A percentile compares a stretch with the other conserved stretches of the same genome.
Conservation (phyloP, 2,329 filamentous ascomycete species). For the Neobulgaria alba region DNA sequence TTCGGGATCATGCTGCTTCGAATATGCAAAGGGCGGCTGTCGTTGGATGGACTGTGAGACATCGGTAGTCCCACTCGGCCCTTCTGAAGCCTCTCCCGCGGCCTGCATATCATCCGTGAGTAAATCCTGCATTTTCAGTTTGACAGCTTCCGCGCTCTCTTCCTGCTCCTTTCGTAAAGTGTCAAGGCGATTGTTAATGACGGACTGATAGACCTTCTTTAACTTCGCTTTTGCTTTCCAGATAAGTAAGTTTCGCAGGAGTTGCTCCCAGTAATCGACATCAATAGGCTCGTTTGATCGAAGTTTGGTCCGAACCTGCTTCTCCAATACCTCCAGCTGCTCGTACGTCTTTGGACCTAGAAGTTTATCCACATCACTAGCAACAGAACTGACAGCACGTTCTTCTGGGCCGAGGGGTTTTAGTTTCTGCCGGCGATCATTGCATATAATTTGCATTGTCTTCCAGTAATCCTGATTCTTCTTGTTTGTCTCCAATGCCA, state of each 20-base stretch:
- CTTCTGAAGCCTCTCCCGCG: constrained; percentile 21
- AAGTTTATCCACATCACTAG: constrained; percentile 80
- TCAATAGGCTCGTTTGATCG: constrained; percentile 80
- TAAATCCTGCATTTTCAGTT: constrained; percentile 42
- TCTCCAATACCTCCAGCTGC: constrained; percentile 79
- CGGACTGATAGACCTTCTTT: constrained; percentile 65
- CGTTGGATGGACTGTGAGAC: constrained; percentile 12
- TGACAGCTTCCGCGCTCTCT: constrained; percentile 52
- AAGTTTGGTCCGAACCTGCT: constrained; percentile 79
- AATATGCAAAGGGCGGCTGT: constrained; percentile 31
- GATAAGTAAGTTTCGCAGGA: constrained; percentile 73
- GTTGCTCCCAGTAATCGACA: constrained; percentile 94
- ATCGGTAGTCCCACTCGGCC: constrained; percentile 6
- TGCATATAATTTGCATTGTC: constrained; percentile 77
- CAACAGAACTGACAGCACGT: constrained; percentile 72
- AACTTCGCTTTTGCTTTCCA: constrained; percentile 90
- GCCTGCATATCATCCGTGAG: constrained; percentile 31
- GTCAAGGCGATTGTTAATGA: constrained; percentile 61
- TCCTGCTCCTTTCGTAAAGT: constrained; percentile 58
- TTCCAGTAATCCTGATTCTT: constrained; percentile 88
- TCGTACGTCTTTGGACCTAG: constrained; percentile 77
- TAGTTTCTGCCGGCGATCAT: constrained; percentile 61
- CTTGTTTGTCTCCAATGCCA: constrained; percentile 68
- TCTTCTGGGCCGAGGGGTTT: constrained; percentile 51
- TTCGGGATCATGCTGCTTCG: constrained; percentile 51